These are phyloP conservation scores for Backusella tarrabulga DNA, from an alignment of 192 early-diverging fungal species.

Conservation along the genomic window DNA sequence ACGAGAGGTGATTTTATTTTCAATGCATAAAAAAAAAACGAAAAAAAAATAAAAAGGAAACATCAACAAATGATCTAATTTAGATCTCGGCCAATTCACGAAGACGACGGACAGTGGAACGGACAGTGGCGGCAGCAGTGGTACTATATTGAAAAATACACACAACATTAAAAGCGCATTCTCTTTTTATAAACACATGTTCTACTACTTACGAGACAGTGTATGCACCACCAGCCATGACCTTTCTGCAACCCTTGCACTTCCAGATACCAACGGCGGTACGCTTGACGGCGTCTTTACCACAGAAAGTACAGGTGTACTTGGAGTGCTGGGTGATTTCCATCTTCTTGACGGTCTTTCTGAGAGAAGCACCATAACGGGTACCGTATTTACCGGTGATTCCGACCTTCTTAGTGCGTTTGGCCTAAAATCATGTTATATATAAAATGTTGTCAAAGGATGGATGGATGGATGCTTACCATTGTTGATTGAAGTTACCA, in stretches of 20 bases:
- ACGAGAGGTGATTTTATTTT: not conserved
- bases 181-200: not conserved
- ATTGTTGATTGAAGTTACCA: constrained; percentile 15
- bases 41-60: not conserved
- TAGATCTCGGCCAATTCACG: constrained; percentile 91
- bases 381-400: constrained; percentile 99
- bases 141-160: constrained; percentile 49
- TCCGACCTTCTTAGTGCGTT: constrained; percentile 98
- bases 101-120: constrained; percentile 97
- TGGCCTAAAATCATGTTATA: constrained; percentile 53
- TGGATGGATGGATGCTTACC: constrained; percentile 28
- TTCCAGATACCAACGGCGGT: constrained; percentile 98
- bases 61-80: constrained; percentile 16
- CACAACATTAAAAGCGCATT: not conserved
- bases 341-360: constrained; percentile 97
- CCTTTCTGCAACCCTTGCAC: constrained; percentile 94
- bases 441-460: constrained; percentile 9
- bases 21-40: not conserved
- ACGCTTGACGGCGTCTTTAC: constrained; percentile 95
- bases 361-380: constrained; percentile 99
- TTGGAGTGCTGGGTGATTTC: constrained; percentile 99
- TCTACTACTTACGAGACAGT: constrained; percentile 65
- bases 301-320: constrained; percentile 99
- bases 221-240: constrained; percentile 96
- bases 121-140: constrained; percentile 86